Base-by-base conservation (phyloP, 768 basidiomycete genomes). In the Suillus americanus region DNA sequence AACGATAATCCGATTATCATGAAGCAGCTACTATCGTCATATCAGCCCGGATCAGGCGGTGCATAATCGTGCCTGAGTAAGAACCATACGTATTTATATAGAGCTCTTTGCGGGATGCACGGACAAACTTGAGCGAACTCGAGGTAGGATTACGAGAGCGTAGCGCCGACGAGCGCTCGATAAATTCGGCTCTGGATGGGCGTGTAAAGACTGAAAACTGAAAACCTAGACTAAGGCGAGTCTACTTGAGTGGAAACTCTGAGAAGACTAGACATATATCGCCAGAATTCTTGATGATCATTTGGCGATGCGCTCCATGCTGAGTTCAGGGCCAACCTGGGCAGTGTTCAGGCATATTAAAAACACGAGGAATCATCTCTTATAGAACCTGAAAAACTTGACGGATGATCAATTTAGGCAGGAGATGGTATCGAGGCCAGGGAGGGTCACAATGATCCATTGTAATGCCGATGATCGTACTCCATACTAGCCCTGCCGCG, bases 371-470 rank as follows among this genome's bases (percentile, higher is more conserved):
- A 18, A 57, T 20, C 23, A 41, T 41, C 28, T 28, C 13, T 28
- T 43, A 41, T 28, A 30, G 38, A 18, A 30, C 18, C 3, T 55
- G 20, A 37, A 20, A 23, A 38, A 57, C 38, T 3, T 20, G 14
- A 12, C 16, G 57, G 57, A 59, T 30, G 25, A 59, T 59, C 57
- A 6, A 41, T 59, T 59, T 59, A 59, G 56, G 56, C 56, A 57
- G 23, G 56, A 16, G 23, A 9, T 10, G 12, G 20, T 56, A 23
- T 56, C 35, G 55, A 56, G 55, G 30, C 5, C 33, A 54, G 20
- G 30, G 53, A 54, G 35, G 55, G 55, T 56, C 55, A 23, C 5
- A 8, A 9, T 28, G 37, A 35, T 37, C 4, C 37, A 40, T 59
- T 40, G 16, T 57, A 38, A 40, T 41, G 38, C 8, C 57, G 57